Evolutionary conservation across 2,329 filamentous ascomycete species (phyloP), one percentile per base, ranked within the genome.

Genomic region (Ophiocordyceps camponoti-floridani): DNA sequence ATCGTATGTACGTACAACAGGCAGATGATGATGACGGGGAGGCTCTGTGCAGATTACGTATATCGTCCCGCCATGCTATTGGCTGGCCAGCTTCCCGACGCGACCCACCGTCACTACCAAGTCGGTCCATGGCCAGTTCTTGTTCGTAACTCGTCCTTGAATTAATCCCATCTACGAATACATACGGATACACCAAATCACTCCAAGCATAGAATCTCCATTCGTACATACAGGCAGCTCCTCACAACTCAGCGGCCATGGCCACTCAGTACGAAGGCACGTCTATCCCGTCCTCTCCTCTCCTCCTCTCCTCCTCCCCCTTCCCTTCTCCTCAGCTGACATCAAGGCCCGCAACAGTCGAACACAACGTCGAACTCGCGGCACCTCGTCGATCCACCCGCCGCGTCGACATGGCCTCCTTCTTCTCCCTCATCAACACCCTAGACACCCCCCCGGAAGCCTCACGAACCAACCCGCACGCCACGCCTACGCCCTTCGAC

Each of bases 361-460:
- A 81, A 58, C 77, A 81, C 63, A 74, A 73, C 57, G 74, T 80
- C 60, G 66, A 70, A 52, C 58, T 67, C 46, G 41, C 62, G 28
- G 50, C 66, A 42, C 49, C 58, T 6, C 56, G 60, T 23, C 57
- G 62, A 43, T 60, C 63, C 47, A 62, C 62, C 43, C 74, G 77
- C 38, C 72, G 72, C 54, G 61, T 74, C 48, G 74, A 79, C 62
- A 81, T 81, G 77, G 69, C 74, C 44, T 72, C 70, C 48, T 80
- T 79, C 63, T 70, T 63, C 53, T 68, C 72, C 45, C 70, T 75
- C 56, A 70, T 78, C 48, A 62, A 70, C 57, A 68, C 70, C 49
- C 63, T 79, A 54, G 59, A 63, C 49, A 56, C 62, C 44, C 58
- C 60, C 12, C 54, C 58, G 35, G 63, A 67, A 53, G 63, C 72